Evolutionary conservation across 2,329 filamentous ascomycete species (phyloP).

Genomic region (Penicillium frequentans): DNA sequence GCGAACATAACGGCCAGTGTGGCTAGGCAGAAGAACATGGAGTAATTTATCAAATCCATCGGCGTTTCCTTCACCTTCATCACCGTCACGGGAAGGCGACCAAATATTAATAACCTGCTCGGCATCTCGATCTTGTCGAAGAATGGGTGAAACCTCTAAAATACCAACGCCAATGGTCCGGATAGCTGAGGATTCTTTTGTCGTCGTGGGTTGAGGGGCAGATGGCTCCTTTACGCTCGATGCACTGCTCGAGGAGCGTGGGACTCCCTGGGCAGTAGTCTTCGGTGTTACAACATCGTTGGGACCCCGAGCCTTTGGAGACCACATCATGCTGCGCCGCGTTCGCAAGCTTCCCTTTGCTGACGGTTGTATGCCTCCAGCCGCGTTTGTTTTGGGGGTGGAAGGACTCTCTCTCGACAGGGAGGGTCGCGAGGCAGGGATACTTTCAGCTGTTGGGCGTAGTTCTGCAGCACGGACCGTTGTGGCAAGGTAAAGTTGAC

Average conservation of each 20-base stretch:
- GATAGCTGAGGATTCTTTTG: slow-evolving; percentile 50
- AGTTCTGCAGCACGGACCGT: slow-evolving; percentile 68
- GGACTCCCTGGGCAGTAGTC: slow-evolving; percentile 26
- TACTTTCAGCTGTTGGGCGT: slow-evolving; percentile 26
- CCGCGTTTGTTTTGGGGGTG: slow-evolving; percentile 25
- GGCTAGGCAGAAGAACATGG: slow-evolving; percentile 69
- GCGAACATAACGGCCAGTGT: slow-evolving; percentile 71
- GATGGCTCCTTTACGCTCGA: slow-evolving; percentile 27
- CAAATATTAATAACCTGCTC: slow-evolving; percentile 79
- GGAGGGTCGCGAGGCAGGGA: slow-evolving; percentile 30
- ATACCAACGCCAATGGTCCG: slow-evolving; percentile 76
- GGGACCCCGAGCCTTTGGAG: slow-evolving; percentile 33
- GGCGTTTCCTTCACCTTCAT: slow-evolving; percentile 59
- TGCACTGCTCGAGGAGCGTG: slow-evolving; percentile 33
- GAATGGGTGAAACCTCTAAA: slow-evolving; percentile 70
- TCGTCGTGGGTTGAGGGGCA: slow-evolving; percentile 18
- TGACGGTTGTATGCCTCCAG: slow-evolving; percentile 30
- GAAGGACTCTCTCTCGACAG: slow-evolving; percentile 35
- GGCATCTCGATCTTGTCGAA: slow-evolving; percentile 69
- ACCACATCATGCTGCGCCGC: slow-evolving; percentile 49
- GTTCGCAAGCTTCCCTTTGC: slow-evolving; percentile 39
- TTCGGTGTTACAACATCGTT: slow-evolving; percentile 30
- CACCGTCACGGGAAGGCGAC: slow-evolving; percentile 59
- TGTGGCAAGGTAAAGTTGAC: slow-evolving; percentile 79
- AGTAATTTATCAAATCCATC: slow-evolving; percentile 75